Base-by-base conservation (phyloP, 192 early-diverging fungal genomes). In the Umbelopsis sp. region DNA sequence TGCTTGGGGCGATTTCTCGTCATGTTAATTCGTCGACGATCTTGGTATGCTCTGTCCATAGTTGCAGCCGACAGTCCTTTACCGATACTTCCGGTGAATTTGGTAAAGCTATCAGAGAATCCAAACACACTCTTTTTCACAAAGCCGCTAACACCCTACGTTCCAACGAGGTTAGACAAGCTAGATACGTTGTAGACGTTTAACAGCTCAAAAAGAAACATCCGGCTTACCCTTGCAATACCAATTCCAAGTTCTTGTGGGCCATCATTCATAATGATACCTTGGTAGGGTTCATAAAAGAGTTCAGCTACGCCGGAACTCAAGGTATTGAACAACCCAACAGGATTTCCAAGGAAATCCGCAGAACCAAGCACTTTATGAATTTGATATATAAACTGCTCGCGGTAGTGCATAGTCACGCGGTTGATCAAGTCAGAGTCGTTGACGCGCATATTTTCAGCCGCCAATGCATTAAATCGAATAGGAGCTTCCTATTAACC, bases 221-320 rank as follows among this genome's bases (percentile, higher is more conserved):
- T 66, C 9, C 3, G 78, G n/a, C 83, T 82, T 72, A 89, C 95
- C 66, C 94, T 91, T 0, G 94, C 96, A 7, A 99, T 75, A 6
- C 96, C 96, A 69, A 96, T 86, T 24, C 95, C 95, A 71, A 98
- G 88, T 72, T 97, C 97, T 73, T 98, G 94, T 10, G 97, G 95
- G 10, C 93, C 87, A 66, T 93, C 92, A 68, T 93, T 96, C 87
- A 98, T 95, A 44, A 96, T 91, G 67, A 97, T 93, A 5, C 97
- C 97, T 85, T 97, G 94, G 74, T 95, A 92, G 0, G 97, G 97
- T 75, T 99, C 96, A 81, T 98, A 99, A 78, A 99, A 99, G 50
- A 98, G 90, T 74, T 98, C 98, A 4, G 87, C 86, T 1, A 98
- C 96, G 7, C 98, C 98, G 0, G 95, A 95, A 71, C 93, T 93